These are phyloP conservation scores for Penicillium sp. DNA, from an alignment of 2,329 filamentous ascomycete genomes.

Conservation along the genomic window DNA sequence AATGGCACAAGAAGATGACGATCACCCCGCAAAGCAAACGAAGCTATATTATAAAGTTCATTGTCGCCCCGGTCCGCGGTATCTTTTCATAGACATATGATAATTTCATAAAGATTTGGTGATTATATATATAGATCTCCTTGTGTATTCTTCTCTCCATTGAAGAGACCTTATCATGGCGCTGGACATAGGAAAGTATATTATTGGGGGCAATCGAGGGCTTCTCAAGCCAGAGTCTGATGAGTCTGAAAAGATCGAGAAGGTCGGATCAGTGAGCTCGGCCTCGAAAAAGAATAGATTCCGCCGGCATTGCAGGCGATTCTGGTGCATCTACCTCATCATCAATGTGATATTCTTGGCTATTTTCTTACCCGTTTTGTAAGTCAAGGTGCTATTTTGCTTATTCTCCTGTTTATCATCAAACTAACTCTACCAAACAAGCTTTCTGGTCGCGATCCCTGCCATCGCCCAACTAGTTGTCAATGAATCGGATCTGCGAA, in stretches of 20 bases:
- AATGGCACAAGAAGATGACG: background rate
- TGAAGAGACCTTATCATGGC: background rate
- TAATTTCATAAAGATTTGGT: background rate
- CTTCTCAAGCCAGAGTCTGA: slow-evolving; percentile 11
- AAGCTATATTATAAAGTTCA: background rate
- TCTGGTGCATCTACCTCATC: slow-evolving; percentile 49
- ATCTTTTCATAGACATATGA: slow-evolving; percentile 7
- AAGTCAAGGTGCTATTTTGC: slow-evolving; percentile 22
- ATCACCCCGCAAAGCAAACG: slow-evolving; percentile 5
- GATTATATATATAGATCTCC: slow-evolving; percentile 1
- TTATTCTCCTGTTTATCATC: background rate
- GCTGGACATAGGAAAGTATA: slow-evolving; percentile 7
- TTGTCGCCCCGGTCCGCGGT: background rate
- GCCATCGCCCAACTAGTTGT: slow-evolving; percentile 50
- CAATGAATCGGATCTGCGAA: slow-evolving; percentile 43
- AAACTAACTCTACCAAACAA: slow-evolving; percentile 19
- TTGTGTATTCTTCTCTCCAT: background rate
- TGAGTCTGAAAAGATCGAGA: slow-evolving; percentile 10
- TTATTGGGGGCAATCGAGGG: slow-evolving; percentile 18
- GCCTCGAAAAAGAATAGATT: slow-evolving; percentile 33
- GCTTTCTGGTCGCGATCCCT: slow-evolving; percentile 51
- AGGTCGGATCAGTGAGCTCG: slow-evolving; percentile 13
- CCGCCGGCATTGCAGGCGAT: slow-evolving; percentile 45
- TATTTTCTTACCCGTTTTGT: slow-evolving; percentile 51
- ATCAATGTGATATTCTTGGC: slow-evolving; percentile 44